A percentile compares a stretch with the other conserved stretches of the same genome.
Evolutionary conservation across 1,139 yeast species (phyloP).

Genomic region (Candida sanyaensis): DNA sequence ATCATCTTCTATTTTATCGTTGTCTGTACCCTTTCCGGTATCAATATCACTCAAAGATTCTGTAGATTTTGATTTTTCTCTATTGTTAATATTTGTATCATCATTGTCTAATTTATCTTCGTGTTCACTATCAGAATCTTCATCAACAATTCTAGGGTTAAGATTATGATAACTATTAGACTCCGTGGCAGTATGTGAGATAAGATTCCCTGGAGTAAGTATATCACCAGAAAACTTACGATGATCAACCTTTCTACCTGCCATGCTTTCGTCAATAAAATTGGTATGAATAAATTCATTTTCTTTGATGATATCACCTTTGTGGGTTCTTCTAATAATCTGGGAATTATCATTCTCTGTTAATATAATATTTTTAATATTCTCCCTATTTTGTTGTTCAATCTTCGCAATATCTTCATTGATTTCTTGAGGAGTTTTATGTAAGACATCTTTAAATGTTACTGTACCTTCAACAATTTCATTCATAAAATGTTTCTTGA

Average conservation of each 20-base stretch:
- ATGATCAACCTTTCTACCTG: slow-evolving; percentile 46
- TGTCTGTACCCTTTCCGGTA: neutral
- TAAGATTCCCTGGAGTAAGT: slow-evolving; percentile 5
- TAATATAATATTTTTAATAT: slow-evolving; percentile 42
- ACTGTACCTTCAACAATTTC: slow-evolving; percentile 30
- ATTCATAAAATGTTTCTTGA: slow-evolving; percentile 32
- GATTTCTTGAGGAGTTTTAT: slow-evolving; percentile 37
- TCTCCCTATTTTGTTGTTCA: slow-evolving; percentile 16
- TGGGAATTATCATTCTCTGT: slow-evolving; percentile 47
- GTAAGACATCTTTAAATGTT: slow-evolving; percentile 29
- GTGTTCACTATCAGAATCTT: slow-evolving; percentile 21
- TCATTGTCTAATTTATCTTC: slow-evolving; percentile 19
- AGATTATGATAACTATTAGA: slow-evolving; percentile 15
- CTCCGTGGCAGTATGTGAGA: slow-evolving; percentile 11
- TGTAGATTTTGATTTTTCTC: slow-evolving; percentile 5
- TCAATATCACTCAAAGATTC: slow-evolving; percentile 17
- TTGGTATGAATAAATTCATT: slow-evolving; percentile 31
- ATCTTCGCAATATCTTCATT: slow-evolving; percentile 20
- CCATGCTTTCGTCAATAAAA: slow-evolving; percentile 33
- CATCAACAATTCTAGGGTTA: slow-evolving; percentile 16
- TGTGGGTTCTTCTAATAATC: slow-evolving; percentile 74
- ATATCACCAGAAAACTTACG: slow-evolving; percentile 31
- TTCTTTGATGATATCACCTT: slow-evolving; percentile 83
- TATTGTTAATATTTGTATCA: neutral
- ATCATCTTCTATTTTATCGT: neutral